Evolutionary conservation across 2,329 filamentous ascomycete genomes (phyloP), one percentile per base, ranked within the genome.

Genomic region (Hortaea sp.): DNA sequence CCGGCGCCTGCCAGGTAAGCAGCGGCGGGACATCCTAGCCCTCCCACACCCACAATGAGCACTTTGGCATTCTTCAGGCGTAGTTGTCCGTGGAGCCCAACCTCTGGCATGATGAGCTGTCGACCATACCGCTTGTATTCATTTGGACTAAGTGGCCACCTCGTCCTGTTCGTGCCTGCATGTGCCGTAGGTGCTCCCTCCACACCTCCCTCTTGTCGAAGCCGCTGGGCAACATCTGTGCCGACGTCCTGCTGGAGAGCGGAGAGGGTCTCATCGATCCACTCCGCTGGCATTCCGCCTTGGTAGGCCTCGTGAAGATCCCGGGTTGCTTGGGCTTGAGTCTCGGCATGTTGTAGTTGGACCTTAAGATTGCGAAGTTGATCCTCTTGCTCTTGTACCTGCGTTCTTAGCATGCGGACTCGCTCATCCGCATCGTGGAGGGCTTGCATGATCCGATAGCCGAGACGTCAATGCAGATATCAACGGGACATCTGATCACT

Each of bases 1-100:
- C 92, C 92, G 1, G 92, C 85, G 20, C 88, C 90, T 7, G 88
- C 87, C 1, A 98, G 78, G 62, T 98, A 98, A n/a, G 85, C 78
- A 0, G 89, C 86, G 9, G 92, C 88, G 7, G 92, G 92, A 62
- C 88, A 97, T 7, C 92, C 92, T 9, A 98, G 70, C 0, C 92
- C 92, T 5, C 92, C 92, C 1, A 86, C 82, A 7, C 92, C 92
- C 27, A 98, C 77, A 41, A 98, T 73, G 6, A 97, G 74, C 5
- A 95, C 81, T 13, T 74, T 79, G 1, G 86, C 74, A 1, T 74
- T 70, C 57, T 80, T 84, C 11, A 97, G 71, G 30, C 77, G 74
- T 5, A 90, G 70, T 66, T 97, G 90, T 1, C 86, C 87, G 64
- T 81, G 72, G 1, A 94, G 70, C 0, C 89, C 88, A 50, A 95